These are phyloP conservation scores for Calonectria fujianensis DNA, from an alignment of 2,329 filamentous ascomycete species.

Conservation along the genomic window DNA sequence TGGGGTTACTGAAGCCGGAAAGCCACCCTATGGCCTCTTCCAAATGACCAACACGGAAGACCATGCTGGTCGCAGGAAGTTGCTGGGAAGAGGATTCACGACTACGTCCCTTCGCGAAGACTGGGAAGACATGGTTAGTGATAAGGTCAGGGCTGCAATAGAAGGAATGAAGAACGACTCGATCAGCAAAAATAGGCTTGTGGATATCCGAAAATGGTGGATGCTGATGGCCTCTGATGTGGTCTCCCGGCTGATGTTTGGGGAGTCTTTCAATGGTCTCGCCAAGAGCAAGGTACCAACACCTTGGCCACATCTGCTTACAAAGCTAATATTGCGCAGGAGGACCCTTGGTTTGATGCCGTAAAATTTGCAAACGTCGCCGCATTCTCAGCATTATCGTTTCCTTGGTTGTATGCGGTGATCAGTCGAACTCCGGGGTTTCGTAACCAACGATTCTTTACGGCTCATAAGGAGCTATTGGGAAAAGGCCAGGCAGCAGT, in stretches of 20 bases:
- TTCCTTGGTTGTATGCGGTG: not conserved
- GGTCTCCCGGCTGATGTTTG: not conserved
- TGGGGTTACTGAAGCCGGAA: constrained; percentile 4
- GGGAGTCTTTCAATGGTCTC: constrained; percentile 11
- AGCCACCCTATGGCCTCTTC: constrained; percentile 4
- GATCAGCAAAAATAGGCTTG: not conserved
- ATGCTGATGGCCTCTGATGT: constrained; percentile 15
- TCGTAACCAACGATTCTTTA: not conserved
- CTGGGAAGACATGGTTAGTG: constrained; percentile 3
- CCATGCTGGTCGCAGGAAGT: not conserved
- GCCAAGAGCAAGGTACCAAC: not conserved
- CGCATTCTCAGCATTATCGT: not conserved
- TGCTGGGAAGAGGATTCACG: not conserved
- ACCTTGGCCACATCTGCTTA: not conserved
- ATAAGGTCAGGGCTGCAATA: not conserved
- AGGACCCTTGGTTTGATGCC: constrained; percentile 1
- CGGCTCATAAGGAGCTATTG: not conserved
- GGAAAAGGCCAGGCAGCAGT: constrained; percentile 5
- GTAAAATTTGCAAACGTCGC: not conserved
- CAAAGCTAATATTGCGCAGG: not conserved
- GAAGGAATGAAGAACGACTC: not conserved
- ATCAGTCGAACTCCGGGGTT: not conserved
- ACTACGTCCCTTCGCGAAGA: not conserved
- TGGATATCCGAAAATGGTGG: constrained; percentile 10
- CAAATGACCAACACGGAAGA: constrained; percentile 1